A percentile compares a stretch with the other conserved stretches of the same genome.
Evolutionary conservation across 805 yeast genomes (phyloP).

Genomic region (Zygoascus ofunaensis): DNA sequence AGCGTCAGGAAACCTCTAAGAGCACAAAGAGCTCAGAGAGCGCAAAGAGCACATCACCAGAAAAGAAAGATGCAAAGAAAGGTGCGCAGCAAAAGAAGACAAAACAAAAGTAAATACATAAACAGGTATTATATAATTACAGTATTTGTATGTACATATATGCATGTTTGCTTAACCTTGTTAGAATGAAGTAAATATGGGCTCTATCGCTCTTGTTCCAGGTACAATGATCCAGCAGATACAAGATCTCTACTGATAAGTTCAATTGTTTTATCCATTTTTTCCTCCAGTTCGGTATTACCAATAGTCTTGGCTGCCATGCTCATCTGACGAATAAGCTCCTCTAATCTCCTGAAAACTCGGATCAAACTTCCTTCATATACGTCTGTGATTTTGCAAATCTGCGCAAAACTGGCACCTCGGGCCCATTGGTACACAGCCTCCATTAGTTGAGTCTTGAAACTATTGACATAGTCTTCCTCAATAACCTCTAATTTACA

Average conservation of each 20-base stretch:
- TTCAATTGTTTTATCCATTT: slow-evolving; percentile 79
- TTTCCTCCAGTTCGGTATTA: slow-evolving; percentile 71
- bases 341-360: slow-evolving; percentile 90
- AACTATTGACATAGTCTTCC: slow-evolving; percentile 84
- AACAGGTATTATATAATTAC: not conserved
- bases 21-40: no score
- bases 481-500: slow-evolving; percentile 84
- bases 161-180: no score
- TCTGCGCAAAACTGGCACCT: slow-evolving; percentile 92
- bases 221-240: slow-evolving; percentile 88
- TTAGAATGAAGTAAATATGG: not conserved
- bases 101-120: not conserved
- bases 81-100: slow-evolving; percentile 1
- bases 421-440: slow-evolving; percentile 95
- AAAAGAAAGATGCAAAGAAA: slow-evolving; percentile 1
- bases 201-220: slow-evolving; percentile 23
- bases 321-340: slow-evolving; percentile 79
- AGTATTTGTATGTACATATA: no score
- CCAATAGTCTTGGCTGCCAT: slow-evolving; percentile 94
- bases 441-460: slow-evolving; percentile 92
- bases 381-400: slow-evolving; percentile 97
- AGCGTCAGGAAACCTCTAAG: slow-evolving; percentile 34
- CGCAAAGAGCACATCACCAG: slow-evolving; percentile 8
- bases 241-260: slow-evolving; percentile 93
- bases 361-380: slow-evolving; percentile 95